A percentile compares a stretch with the other conserved stretches of the same genome.
These are phyloP conservation scores for Aspergillus glaucus DNA, from an alignment of 2,329 filamentous ascomycete species.

Conservation along the genomic window DNA sequence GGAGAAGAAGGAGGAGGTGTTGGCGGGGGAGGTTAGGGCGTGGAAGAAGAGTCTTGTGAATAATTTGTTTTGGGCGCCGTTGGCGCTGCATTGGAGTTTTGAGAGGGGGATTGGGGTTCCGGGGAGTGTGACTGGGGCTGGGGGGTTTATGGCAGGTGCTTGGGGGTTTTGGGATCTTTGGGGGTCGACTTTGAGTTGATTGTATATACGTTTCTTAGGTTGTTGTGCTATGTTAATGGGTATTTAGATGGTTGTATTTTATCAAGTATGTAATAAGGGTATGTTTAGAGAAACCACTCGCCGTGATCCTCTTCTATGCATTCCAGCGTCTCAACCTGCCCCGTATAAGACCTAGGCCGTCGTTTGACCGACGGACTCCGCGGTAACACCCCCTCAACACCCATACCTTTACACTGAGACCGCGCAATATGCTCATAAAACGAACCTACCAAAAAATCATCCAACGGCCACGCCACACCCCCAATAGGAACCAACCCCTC, in stretches of 20 bases:
- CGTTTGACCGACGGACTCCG: too few species aligned
- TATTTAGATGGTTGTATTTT: not conserved
- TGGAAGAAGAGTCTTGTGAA: slow-evolving; percentile 58
- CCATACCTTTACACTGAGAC: slow-evolving; percentile 6
- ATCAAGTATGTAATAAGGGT: not conserved
- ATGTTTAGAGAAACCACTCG: not conserved
- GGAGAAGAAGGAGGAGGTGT: slow-evolving; percentile 23
- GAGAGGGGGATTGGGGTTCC: slow-evolving; percentile 57
- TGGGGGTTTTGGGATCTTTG: slow-evolving; percentile 42
- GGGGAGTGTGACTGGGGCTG: slow-evolving; percentile 52
- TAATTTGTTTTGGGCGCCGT: slow-evolving; percentile 70
- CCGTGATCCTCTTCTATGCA: not conserved
- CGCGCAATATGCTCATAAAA: slow-evolving; percentile 13
- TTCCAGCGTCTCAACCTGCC: not conserved
- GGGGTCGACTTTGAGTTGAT: slow-evolving; percentile 31
- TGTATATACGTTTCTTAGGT: not conserved
- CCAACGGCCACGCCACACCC: slow-evolving; percentile 10
- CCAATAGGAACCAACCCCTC: slow-evolving; percentile 6
- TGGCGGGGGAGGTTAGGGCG: slow-evolving; percentile 43
- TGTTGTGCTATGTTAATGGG: not conserved
- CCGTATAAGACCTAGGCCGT: not conserved
- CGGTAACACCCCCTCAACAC: not conserved
- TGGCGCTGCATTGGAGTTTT: slow-evolving; percentile 78
- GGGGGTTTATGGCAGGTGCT: slow-evolving; percentile 49
- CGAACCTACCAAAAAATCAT: slow-evolving; percentile 9